These are phyloP conservation scores for Mallotus japonicus DNA, from an alignment of 441 rosid genomes.

Conservation along the genomic window DNA sequence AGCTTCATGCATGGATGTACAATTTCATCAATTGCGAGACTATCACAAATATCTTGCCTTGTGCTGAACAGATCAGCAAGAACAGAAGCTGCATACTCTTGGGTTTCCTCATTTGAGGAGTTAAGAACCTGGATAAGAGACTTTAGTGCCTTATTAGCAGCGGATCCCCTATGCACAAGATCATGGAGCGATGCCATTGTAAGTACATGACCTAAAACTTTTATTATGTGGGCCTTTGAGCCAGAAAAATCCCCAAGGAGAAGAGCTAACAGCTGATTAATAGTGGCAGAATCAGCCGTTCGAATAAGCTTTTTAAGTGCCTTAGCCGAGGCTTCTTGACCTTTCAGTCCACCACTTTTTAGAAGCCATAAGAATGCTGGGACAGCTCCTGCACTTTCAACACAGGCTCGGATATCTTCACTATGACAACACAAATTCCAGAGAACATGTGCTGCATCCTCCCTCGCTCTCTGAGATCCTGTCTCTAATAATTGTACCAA, in stretches of 20 bases:
- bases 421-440: conserved; percentile 81
- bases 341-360: conserved; percentile 64
- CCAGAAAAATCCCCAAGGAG: conserved; percentile 69
- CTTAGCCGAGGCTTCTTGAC: conserved; percentile 68
- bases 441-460: conserved; percentile 72
- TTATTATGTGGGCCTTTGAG: conserved; percentile 60
- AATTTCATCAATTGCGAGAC: conserved; percentile 75
- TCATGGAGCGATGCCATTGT: conserved; percentile 61
- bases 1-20: conserved; percentile 75
- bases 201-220: conserved; percentile 85
- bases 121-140: conserved; percentile 75
- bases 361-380: conserved; percentile 69
- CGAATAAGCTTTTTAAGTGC: conserved; percentile 61
- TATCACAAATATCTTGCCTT: conserved; percentile 78
- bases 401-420: conserved; percentile 82
- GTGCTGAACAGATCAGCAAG: conserved; percentile 73
- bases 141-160: conserved; percentile 81
- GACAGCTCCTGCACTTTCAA: conserved; percentile 88
- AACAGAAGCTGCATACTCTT: conserved; percentile 80
- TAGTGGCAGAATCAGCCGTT: conserved; percentile 70
- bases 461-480: conserved; percentile 79
- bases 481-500: conserved; percentile 70
- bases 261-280: conserved; percentile 71
- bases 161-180: conserved; percentile 64
- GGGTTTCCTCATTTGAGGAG: conserved; percentile 72